Evolutionary conservation across 306 rosid species (phyloP), one percentile per base, ranked within the genome.

Genomic region (Ammopiptanthus mongolicus): DNA sequence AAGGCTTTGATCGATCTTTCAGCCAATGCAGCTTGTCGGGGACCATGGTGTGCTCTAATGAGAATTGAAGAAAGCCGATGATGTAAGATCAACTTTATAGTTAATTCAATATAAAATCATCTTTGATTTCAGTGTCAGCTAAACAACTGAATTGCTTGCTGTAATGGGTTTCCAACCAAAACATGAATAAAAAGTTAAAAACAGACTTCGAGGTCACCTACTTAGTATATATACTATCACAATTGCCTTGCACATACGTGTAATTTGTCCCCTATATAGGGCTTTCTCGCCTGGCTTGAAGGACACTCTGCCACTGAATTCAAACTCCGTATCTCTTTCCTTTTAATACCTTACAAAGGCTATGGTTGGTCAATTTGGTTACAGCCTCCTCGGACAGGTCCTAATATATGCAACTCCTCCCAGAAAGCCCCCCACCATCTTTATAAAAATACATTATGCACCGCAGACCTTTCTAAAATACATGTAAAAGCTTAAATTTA

Each of bases 111-210:
- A 50, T 76, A 73, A 80, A 74, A 46, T 36, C 8, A 29, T 59
- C 47, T 47, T 70, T 71, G 81, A 65, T 55, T 80, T 81, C 80
- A 82, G 80, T 82, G 83, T 86, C 88, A 80, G 88, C 83, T 77
- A 88, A 86, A 88, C 88, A 82, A 86, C 84, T 84, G 81, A 82
- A 65, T 88, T 84, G 90, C 90, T 86, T 82, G 86, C 41, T 77
- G 74, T 18, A 74, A 74, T 74, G 80, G 85, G 81, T 88, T 88
- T 86, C 87, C 61, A 86, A 84, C 88, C 81, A 86, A 88, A 70
- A 70, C 88, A 72, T 84, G 61, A 31, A 76, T 51, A 83, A 75
- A 53, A 58, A 5, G 36, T 71, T 39, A 73, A 83, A 81, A 72
- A 57, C 70, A 34, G 84, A 84, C 79, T 73, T 87, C 68, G 19